Conservation (phyloP, 805 yeast species). For the Nakazawaea siamensis region DNA sequence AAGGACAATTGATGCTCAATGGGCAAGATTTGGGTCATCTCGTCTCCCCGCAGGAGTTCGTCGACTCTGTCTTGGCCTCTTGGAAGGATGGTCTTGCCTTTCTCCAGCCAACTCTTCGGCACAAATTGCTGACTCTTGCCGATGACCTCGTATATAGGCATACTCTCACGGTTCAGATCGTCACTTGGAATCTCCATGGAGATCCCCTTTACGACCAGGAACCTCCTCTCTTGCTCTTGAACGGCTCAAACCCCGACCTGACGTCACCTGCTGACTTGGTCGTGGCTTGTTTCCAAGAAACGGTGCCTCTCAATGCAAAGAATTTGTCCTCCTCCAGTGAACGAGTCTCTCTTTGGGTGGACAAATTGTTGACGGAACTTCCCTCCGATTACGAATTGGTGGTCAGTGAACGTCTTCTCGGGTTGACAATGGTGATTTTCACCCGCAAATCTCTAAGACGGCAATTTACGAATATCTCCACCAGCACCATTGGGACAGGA, state of each 20-base stretch:
- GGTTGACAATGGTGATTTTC: slow-evolving; percentile 40
- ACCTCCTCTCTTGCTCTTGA: too few species aligned
- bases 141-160: too few species aligned
- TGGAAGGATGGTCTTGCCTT: too few species aligned
- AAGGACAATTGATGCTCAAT: neutral
- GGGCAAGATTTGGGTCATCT: neutral
- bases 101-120: too few species aligned
- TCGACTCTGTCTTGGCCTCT: too few species aligned
- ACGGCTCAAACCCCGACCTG: too few species aligned
- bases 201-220: slow-evolving; percentile 15
- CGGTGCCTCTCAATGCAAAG: slow-evolving; percentile 35
- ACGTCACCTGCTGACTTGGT: slow-evolving; percentile 24
- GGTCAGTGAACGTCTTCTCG: slow-evolving; percentile 41
- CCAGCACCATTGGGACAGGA: slow-evolving; percentile 47
- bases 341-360: slow-evolving; percentile 26
- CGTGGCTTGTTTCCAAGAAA: slow-evolving; percentile 41
- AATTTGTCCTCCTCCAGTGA: slow-evolving; percentile 25
- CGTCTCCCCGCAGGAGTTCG: too few species aligned
- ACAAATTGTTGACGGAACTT: slow-evolving; percentile 16
- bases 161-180: slow-evolving; percentile 17
- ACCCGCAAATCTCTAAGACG: slow-evolving; percentile 22
- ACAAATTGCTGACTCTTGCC: too few species aligned
- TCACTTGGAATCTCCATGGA: slow-evolving; percentile 31
- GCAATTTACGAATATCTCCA: slow-evolving; percentile 31
- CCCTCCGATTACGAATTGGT: slow-evolving; percentile 20